Percentiles rank a stretch among this genome's conserved stretches.
phyloP scores from a whole-genome alignment of 1,284 basidiomycete genomes.

The Ustilago nuda region DNA sequence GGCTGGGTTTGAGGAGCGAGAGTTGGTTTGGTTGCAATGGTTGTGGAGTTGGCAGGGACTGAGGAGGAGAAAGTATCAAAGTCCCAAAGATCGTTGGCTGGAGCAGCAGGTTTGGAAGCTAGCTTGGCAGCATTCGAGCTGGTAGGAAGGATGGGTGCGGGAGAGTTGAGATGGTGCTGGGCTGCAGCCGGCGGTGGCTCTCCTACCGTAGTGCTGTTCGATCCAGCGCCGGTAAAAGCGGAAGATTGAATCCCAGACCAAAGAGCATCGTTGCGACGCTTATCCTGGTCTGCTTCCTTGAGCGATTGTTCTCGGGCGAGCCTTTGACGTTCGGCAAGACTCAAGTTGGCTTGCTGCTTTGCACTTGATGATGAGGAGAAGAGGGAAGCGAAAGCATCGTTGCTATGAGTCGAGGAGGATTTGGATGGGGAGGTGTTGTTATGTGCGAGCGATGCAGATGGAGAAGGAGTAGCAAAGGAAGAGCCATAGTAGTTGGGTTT shows the following conservation, averaged over 20 bases:
- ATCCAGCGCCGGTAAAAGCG: conserved; percentile 9
- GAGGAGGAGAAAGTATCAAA: conserved; percentile 34
- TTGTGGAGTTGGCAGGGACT: conserved; percentile 13
- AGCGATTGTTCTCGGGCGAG: conserved; percentile 29
- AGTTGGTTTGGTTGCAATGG: conserved; percentile 8
- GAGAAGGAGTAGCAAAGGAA: conserved; percentile 8
- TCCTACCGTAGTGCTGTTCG: background rate
- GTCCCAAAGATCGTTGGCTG: conserved; percentile 33
- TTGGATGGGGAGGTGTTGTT: conserved; percentile 14
- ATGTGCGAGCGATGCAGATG: conserved; percentile 11
- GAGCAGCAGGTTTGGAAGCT: conserved; percentile 7
- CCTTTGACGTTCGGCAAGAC: conserved; percentile 40
- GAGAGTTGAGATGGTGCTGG: conserved; percentile 20
- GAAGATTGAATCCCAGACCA: conserved; percentile 44
- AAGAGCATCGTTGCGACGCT: conserved; percentile 38
- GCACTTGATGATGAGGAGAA: conserved; percentile 42
- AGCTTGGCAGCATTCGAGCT: background rate
- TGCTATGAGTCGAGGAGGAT: conserved; percentile 2
- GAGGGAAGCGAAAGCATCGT: conserved; percentile 62
- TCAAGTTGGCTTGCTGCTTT: conserved; percentile 31
- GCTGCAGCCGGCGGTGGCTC: background rate
- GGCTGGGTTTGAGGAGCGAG: background rate
- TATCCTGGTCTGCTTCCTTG: conserved; percentile 19
- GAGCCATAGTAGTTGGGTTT: conserved; percentile 35
- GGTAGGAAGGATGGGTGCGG: conserved; percentile 3